phyloP scores from a whole-genome alignment of 306 rosid species.

The Adenanthera pavonina region DNA sequence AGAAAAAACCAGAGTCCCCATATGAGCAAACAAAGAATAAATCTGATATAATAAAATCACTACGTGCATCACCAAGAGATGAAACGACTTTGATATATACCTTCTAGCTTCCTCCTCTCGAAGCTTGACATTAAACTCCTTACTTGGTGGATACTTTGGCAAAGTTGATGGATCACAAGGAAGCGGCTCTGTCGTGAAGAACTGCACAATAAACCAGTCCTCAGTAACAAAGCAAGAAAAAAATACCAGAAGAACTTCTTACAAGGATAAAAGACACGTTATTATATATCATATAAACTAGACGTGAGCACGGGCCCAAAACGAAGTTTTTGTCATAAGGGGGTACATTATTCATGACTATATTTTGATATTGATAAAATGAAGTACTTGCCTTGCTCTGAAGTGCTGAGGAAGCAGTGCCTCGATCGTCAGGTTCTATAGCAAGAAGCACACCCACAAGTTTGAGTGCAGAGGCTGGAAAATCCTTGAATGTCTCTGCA shows the following conservation, averaged over 20 bases:
- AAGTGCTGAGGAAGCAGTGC: conserved; percentile 82
- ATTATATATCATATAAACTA: too few species aligned
- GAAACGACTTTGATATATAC: conserved; percentile 46
- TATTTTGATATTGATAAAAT: too few species aligned
- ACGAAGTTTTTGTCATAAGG: too few species aligned
- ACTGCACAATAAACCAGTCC: conserved; percentile 50
- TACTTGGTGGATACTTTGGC: conserved; percentile 86
- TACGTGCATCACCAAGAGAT: neutral
- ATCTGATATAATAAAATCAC: neutral
- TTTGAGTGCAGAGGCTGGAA: conserved; percentile 64
- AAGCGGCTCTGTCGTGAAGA: conserved; percentile 72
- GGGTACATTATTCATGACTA: too few species aligned
- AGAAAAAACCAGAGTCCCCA: neutral
- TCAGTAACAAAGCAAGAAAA: conserved; percentile 19
- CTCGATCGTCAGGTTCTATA: conserved; percentile 71
- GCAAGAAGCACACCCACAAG: conserved; percentile 81
- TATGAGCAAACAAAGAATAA: neutral
- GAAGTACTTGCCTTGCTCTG: conserved; percentile 59
- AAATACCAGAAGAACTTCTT: neutral
- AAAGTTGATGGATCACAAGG: conserved; percentile 75
- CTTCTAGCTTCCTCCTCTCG: conserved; percentile 80
- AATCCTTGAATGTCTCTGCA: conserved; percentile 71
- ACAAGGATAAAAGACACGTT: too few species aligned
- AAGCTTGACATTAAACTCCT: conserved; percentile 81
- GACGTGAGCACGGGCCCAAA: too few species aligned